phyloP scores from a whole-genome alignment of 352 stramenopile genomes.

The Lagenidium giganteum region DNA sequence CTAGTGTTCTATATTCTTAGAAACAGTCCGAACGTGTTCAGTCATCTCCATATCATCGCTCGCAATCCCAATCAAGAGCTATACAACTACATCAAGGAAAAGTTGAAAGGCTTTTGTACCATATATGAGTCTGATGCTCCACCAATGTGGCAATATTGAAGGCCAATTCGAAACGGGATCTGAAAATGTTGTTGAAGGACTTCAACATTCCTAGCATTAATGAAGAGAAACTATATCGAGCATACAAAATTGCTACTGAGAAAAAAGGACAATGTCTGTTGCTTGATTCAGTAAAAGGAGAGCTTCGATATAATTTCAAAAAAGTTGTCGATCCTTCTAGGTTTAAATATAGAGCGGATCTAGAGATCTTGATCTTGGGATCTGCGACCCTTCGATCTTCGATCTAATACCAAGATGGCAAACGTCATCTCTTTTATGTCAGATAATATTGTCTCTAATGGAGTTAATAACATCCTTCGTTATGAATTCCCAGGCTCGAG shows the following conservation, averaged over 20 bases:
- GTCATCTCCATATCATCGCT: not conserved
- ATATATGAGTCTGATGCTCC: too few species aligned
- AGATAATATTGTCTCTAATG: constrained; percentile 22
- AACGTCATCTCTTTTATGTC: too few species aligned
- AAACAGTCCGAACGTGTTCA: too few species aligned
- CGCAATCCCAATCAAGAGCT: constrained; percentile 16
- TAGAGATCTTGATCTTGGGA: too few species aligned
- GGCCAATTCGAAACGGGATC: too few species aligned
- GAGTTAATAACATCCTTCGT: constrained; percentile 13
- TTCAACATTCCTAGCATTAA: constrained; percentile 1
- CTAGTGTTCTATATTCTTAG: constrained; percentile 3
- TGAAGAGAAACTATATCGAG: not conserved
- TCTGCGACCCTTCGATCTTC: too few species aligned
- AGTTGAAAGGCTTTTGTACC: constrained; percentile 13
- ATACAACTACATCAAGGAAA: constrained; percentile 17
- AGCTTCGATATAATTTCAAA: constrained; percentile 7
- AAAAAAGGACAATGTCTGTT: constrained; percentile 2
- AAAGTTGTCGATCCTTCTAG: constrained; percentile 1
- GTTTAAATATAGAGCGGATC: too few species aligned
- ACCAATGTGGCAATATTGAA: too few species aligned
- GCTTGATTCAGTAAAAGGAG: not conserved
- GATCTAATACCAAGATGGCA: too few species aligned
- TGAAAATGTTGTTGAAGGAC: too few species aligned
- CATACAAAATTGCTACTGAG: not conserved
- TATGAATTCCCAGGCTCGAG: constrained; percentile 4